phyloP scores from a whole-genome alignment of 139 green algal genomes.

The Picochlorum sp. region DNA sequence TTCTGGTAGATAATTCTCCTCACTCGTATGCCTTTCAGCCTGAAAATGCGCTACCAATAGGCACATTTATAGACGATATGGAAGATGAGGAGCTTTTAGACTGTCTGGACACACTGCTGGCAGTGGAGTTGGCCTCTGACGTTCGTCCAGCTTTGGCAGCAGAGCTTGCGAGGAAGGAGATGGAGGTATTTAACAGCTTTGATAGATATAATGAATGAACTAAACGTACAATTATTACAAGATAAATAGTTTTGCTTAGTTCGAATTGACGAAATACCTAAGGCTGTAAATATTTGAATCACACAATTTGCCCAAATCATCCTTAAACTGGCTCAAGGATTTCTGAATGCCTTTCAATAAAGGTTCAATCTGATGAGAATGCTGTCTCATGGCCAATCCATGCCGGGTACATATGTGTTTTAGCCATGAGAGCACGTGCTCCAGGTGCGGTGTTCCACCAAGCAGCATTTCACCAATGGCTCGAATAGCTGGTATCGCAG shows the following conservation, averaged over 20 bases:
- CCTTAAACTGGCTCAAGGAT: conserved; percentile 37
- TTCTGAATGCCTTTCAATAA: conserved; percentile 52
- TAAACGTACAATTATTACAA: neutral
- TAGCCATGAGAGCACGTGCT: conserved; percentile 68
- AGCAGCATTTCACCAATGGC: conserved; percentile 41
- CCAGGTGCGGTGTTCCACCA: conserved; percentile 53
- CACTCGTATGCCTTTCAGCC: conserved; percentile 96
- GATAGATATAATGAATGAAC: neutral
- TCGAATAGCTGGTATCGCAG: conserved; percentile 35
- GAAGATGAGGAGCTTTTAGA: conserved; percentile 77
- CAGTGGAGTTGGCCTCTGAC: conserved; percentile 49
- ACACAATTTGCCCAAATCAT: conserved; percentile 43
- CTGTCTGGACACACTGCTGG: conserved; percentile 64
- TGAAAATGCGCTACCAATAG: conserved; percentile 86
- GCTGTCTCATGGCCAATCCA: conserved; percentile 32
- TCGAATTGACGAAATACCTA: conserved; percentile 44
- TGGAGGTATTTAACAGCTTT: neutral
- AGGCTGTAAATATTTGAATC: conserved; percentile 70
- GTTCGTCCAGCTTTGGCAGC: conserved; percentile 42
- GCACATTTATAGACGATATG: conserved; percentile 88
- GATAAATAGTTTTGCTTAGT: neutral
- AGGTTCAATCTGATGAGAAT: conserved; percentile 8
- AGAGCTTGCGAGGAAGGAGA: conserved; percentile 5
- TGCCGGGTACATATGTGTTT: conserved; percentile 36
- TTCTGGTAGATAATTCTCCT: conserved; percentile 97